Evolutionary conservation across 2,329 filamentous ascomycete species (phyloP).

Genomic region (Talaromyces sp.): DNA sequence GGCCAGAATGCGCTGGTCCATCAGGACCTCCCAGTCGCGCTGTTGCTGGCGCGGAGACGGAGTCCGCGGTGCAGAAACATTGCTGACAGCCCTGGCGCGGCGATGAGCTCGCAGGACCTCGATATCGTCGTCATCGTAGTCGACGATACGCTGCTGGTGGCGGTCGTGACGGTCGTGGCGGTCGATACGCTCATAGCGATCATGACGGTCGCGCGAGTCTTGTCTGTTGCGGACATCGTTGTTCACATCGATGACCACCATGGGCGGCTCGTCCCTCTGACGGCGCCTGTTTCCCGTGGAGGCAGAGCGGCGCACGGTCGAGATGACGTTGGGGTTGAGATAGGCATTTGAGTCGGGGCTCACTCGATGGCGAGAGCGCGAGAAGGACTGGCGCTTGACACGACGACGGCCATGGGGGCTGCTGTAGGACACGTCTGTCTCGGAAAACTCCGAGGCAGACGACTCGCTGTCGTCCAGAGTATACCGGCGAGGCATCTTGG

Average conservation of each 20-base stretch:
- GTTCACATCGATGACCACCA: constrained; percentile 31
- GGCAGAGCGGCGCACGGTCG: constrained; percentile 25
- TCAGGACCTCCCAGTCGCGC: constrained; percentile 29
- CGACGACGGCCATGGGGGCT: constrained; percentile 16
- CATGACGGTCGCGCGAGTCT: constrained; percentile 21
- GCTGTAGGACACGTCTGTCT: constrained; percentile 29
- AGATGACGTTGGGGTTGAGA: constrained; percentile 19
- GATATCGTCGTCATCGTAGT: constrained; percentile 7
- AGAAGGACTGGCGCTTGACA: constrained; percentile 26
- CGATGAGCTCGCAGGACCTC: constrained; percentile 16
- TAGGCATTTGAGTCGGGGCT: constrained; percentile 20
- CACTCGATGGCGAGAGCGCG: constrained; percentile 21
- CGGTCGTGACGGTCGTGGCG: constrained; percentile 16
- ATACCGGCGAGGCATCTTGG: constrained; percentile 4
- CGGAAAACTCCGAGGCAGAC: constrained; percentile 16
- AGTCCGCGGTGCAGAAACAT: constrained; percentile 7
- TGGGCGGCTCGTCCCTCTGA: constrained; percentile 17
- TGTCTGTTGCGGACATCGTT: constrained; percentile 20
- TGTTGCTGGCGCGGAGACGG: constrained; percentile 14
- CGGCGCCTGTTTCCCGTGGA: constrained; percentile 31
- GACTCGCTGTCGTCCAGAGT: background rate
- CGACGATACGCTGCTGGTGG: constrained; percentile 11
- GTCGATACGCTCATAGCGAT: constrained; percentile 20
- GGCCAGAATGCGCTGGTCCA: constrained; percentile 29
- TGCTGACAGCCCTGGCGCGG: constrained; percentile 17